phyloP scores from a whole-genome alignment of 768 basidiomycete species.

The Boletus reticuloceps region DNA sequence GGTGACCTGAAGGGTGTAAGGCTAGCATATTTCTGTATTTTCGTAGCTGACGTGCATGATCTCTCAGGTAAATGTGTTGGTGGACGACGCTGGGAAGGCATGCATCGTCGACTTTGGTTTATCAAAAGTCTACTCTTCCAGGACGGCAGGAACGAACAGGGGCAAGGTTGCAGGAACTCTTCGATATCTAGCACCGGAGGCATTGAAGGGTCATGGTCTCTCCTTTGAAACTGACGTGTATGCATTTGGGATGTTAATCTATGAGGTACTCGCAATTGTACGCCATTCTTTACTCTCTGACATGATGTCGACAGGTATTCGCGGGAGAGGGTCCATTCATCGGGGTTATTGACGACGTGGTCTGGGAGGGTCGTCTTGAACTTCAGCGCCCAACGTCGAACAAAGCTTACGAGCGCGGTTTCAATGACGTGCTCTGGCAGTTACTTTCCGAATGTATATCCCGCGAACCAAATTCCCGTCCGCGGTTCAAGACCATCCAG shows the following conservation, averaged over 20 bases:
- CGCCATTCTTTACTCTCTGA: neutral
- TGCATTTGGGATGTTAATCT: slow-evolving; percentile 32
- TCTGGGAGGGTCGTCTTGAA: neutral
- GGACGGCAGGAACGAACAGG: slow-evolving; percentile 15
- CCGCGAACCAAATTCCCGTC: neutral
- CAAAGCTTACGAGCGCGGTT: neutral
- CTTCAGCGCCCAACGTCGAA: neutral
- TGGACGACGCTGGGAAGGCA: slow-evolving; percentile 30
- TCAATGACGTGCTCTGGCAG: slow-evolving; percentile 1
- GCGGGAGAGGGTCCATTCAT: slow-evolving; percentile 7
- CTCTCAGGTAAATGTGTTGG: slow-evolving; percentile 31
- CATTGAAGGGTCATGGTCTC: slow-evolving; percentile 7
- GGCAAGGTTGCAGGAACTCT: slow-evolving; percentile 25
- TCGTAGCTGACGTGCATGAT: neutral
- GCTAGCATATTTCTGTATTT: neutral
- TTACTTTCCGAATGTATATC: slow-evolving; percentile 4
- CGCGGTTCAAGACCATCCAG: slow-evolving; percentile 3
- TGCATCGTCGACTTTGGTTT: slow-evolving; percentile 36
- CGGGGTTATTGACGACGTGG: neutral
- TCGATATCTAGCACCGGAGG: slow-evolving; percentile 33
- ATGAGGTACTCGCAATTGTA: slow-evolving; percentile 18
- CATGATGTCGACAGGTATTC: slow-evolving; percentile 4
- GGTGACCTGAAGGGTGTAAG: slow-evolving; percentile 31
- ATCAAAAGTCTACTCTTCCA: slow-evolving; percentile 20
- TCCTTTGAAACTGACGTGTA: slow-evolving; percentile 28